Conservation (phyloP, 441 rosid species). For the Gossypium aridum region DNA sequence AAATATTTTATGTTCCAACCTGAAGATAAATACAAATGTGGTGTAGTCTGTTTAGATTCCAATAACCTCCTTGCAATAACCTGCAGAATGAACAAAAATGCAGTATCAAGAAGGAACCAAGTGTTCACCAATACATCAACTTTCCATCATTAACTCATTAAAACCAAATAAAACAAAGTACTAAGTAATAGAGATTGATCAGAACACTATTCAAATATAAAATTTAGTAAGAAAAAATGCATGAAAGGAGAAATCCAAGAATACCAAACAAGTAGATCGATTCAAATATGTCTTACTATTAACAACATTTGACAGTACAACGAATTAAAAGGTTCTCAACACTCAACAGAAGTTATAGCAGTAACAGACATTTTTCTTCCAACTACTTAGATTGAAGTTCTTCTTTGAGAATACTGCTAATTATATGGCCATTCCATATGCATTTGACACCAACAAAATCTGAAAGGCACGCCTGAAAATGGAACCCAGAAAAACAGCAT, state of each 20-base stretch:
- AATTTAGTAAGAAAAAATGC: background rate
- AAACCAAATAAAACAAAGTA: background rate
- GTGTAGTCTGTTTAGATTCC: constrained; percentile 93
- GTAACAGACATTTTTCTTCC: background rate
- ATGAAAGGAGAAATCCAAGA: background rate
- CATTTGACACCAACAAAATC: background rate
- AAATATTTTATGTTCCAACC: constrained; percentile 32
- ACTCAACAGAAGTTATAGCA: background rate
- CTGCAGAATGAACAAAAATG: constrained; percentile 30
- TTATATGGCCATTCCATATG: background rate
- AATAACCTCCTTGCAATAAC: constrained; percentile 81
- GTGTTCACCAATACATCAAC: background rate
- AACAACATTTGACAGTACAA: background rate
- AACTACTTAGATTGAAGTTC: background rate
- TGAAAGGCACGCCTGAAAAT: background rate
- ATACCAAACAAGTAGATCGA: background rate
- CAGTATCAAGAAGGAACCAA: background rate
- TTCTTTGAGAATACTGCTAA: background rate
- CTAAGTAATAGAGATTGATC: background rate
- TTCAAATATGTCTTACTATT: background rate
- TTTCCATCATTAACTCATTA: background rate
- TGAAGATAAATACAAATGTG: constrained; percentile 86
- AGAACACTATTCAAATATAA: background rate
- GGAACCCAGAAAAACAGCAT: constrained; percentile 1
- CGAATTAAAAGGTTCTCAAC: constrained; percentile 1